Evolutionary conservation across 371 early-diverging fungal genomes (phyloP), one percentile per base, ranked within the genome.

Genomic region (Mortierella sp.): DNA sequence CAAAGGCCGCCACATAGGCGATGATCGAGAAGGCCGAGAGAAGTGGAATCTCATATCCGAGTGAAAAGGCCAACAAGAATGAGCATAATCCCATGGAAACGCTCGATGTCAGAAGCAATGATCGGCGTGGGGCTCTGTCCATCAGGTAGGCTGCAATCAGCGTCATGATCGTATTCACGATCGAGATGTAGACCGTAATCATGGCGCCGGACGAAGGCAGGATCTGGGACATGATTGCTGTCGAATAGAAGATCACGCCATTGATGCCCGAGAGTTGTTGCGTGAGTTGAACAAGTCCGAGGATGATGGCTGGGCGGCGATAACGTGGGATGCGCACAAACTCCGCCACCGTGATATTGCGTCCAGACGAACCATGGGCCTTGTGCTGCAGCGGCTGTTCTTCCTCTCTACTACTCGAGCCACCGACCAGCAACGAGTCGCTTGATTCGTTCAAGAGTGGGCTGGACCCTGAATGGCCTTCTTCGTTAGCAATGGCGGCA

Each of bases 251-350:
- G 13, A 96, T 91, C 17, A 96, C 93, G 3, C 92, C 95, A 78
- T 96, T 96, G 83, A 98, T 95, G 3, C 99, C 97, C 14, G 94
- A 94, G 44, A 95, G 82, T 78, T 98, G 98, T 62, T 93, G 93
- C 1, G 87, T 79, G 24, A 92, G 68, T 51, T 91, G 92, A 8
- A 97, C 79, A 27, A 94, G 80, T 12, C 98, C 83, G 41, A 93
- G 80, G 28, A 96, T 81, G 27, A 79, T 48, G 25, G 90, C 82
- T 1, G 90, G 87, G 19, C 81, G 82, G 34, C 90, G 88, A 66
- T 89, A 91, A 17, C 83, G 71, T 0, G 83, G 54, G 17, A 57
- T 49, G 3, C 66, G 61, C 40, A 88, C 48, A 52, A 88, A 86
- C 40, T 76, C 76, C 31, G 40, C 22, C 39, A 76, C 54, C 10